Conservation (phyloP, 495 filamentous ascomycete species). For the Pyrenula aspistea region DNA sequence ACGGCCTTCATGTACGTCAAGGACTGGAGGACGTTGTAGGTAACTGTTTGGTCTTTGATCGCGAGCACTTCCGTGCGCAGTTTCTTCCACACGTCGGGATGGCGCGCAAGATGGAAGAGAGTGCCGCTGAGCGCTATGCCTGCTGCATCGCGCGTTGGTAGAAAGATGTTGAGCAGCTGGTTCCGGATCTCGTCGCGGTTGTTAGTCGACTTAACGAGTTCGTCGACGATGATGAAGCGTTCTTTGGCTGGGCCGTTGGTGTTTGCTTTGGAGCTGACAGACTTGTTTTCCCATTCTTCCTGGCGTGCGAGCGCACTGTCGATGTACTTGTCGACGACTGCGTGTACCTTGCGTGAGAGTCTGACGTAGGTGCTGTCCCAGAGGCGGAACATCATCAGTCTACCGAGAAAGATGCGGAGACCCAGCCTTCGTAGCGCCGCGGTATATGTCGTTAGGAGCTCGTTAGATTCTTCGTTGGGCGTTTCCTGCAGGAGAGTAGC, state of each 20-base stretch:
- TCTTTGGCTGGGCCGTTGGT: conserved; percentile 18
- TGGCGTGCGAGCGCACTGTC: conserved; percentile 14
- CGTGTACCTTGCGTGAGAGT: conserved; percentile 33
- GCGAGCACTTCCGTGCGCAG: conserved; percentile 8
- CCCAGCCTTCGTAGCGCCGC: conserved; percentile 1
- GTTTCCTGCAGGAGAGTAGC: conserved; percentile 16
- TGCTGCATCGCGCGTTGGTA: conserved; percentile 19
- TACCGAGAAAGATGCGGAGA: conserved; percentile 31
- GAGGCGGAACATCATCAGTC: conserved; percentile 31
- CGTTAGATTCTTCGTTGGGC: conserved; percentile 1
- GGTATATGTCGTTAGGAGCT: conserved; percentile 15
- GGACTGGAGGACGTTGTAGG: conserved; percentile 6
- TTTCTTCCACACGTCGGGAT: conserved; percentile 5
- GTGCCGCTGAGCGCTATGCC: conserved; percentile 10
- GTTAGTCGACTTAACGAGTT: conserved; percentile 11
- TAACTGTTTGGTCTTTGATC: conserved; percentile 8
- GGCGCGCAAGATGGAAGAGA: conserved; percentile 9
- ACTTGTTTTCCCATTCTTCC: neutral
- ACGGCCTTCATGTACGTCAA: conserved; percentile 36
- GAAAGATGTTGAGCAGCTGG: conserved; percentile 14
- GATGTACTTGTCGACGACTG: conserved; percentile 37
- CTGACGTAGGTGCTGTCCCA: conserved; percentile 35
- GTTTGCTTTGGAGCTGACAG: conserved; percentile 14
- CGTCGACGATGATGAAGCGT: conserved; percentile 8
- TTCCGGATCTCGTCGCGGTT: conserved; percentile 15